phyloP scores from a whole-genome alignment of 306 rosid species.

The Casuarina glauca region DNA sequence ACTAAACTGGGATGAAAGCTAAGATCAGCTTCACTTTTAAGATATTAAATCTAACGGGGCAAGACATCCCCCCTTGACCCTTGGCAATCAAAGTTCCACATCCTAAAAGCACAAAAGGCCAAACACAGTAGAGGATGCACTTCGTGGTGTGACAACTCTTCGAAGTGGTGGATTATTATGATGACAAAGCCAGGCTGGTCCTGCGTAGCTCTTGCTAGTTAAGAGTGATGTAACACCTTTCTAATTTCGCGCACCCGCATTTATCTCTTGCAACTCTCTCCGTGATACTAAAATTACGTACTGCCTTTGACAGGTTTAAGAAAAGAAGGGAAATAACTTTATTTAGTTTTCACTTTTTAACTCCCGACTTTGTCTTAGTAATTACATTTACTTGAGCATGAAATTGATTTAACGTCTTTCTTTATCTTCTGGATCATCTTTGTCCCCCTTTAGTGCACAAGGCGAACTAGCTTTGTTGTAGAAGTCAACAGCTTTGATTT shows the following conservation, averaged over 20 bases:
- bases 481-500: too few species aligned
- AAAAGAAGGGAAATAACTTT: not conserved
- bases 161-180: too few species aligned
- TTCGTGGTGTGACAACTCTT: too few species aligned
- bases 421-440: too few species aligned
- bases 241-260: too few species aligned
- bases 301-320: not conserved
- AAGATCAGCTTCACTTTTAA: not conserved
- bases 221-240: too few species aligned
- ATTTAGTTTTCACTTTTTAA: not conserved
- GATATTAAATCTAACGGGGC: not conserved
- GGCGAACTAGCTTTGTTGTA: too few species aligned
- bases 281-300: not conserved
- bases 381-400: not conserved
- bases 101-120: not conserved
- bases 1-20: not conserved
- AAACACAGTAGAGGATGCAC: not conserved
- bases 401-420: not conserved
- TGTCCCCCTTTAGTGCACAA: too few species aligned
- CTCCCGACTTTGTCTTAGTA: not conserved
- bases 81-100: not conserved
- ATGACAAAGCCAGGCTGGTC: too few species aligned
- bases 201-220: too few species aligned
- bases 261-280: too few species aligned
- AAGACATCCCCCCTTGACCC: slow-evolving; percentile 5